Conservation (phyloP, 2,329 filamentous ascomycete species). For the Calonectria naviculata region DNA sequence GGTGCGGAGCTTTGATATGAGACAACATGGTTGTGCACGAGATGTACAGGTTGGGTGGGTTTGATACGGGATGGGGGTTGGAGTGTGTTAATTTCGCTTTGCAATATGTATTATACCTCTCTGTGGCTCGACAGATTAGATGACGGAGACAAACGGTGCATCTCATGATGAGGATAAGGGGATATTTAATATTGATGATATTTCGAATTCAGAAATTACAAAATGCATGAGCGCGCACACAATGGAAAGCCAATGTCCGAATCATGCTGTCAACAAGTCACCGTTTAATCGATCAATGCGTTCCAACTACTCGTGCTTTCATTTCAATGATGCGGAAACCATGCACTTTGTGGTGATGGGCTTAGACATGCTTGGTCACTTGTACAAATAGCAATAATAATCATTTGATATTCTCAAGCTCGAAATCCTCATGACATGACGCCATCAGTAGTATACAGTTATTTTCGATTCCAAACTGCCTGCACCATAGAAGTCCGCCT, state of each 20-base stretch:
- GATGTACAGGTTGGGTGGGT: not conserved
- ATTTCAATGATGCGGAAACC: no score
- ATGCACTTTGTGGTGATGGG: no score
- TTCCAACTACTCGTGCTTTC: no score
- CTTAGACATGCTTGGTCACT: no score
- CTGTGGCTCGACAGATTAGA: slow-evolving; percentile 10
- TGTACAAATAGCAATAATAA: not conserved
- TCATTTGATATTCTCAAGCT: not conserved
- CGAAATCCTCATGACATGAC: not conserved
- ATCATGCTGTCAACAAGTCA: no score
- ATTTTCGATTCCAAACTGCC: not conserved
- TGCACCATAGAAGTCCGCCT: not conserved
- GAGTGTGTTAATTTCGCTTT: slow-evolving; percentile 7
- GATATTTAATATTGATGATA: slow-evolving; percentile 10
- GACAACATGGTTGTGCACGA: not conserved
- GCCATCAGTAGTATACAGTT: not conserved
- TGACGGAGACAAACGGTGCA: not conserved
- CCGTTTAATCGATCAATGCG: no score
- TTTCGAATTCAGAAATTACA: not conserved
- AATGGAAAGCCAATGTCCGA: not conserved
- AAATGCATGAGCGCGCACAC: not conserved
- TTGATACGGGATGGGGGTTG: not conserved
- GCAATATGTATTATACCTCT: slow-evolving; percentile 21
- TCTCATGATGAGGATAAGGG: not conserved
- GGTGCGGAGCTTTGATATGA: not conserved